Evolutionary conservation across 1,284 basidiomycete species (phyloP), one percentile per base, ranked within the genome.

Genomic region (Pterula multifida): DNA sequence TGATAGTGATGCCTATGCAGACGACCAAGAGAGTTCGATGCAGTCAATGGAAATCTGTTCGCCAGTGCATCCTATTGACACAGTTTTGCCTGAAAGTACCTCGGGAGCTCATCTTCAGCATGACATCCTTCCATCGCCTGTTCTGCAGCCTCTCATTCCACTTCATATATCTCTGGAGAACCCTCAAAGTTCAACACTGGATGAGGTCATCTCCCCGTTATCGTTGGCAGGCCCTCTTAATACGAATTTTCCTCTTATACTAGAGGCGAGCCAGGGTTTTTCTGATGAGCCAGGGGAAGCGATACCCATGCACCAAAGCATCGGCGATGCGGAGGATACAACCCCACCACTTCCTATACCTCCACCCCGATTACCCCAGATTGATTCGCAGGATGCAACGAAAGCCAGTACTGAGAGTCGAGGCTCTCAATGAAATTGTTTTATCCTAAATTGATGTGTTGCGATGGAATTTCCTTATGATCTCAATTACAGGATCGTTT

Each of bases 1-100:
- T 6, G 28, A 15, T 15, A 15, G 28, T 32, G 28, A 32, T 15
- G 28, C 28, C 28, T 6, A 32, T 32, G 28, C 6, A 32, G 28
- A 32, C 6, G 28, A 32, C 15, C 28, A 32, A 32, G 28, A 15
- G 6, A 6, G 15, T 32, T 32, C 28, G 6, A 32, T 15, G 28
- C 28, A 32, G n/a, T 42, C 39, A 9, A 42, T 42, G 39, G 39
- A 42, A 42, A 6, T 42, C 6, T 42, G 39, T 42, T 42, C 39
- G 4, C 39, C 39, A 4, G 9, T 42, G n/a, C 39, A 6, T 42
- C 39, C 13, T 9, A 17, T 17, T 9, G 39, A 6, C 39, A 19
- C 39, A 4, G 39, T 42, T 42, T 42, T 17, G n/a, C n/a, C n/a
- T n/a, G n/a, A n/a, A n/a, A n/a, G n/a, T n/a, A n/a, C n/a, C n/a